Percentiles rank a stretch among this genome's conserved stretches.
Conservation (phyloP, 2,329 filamentous ascomycete genomes). For the Seiridium unicorne region DNA sequence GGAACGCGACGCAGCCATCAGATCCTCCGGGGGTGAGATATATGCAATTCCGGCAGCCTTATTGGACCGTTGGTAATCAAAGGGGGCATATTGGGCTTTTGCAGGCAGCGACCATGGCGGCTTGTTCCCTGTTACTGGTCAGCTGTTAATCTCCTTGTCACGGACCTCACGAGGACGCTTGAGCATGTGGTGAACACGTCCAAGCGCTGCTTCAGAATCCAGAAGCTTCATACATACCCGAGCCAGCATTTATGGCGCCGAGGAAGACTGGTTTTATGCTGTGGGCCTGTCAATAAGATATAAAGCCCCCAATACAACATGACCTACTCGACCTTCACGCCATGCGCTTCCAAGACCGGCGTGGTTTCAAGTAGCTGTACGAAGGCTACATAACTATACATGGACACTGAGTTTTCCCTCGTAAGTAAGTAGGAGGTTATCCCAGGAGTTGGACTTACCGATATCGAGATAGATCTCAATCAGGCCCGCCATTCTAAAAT, state of each 20-base stretch:
- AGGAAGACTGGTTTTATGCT: constrained; percentile 74
- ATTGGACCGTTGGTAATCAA: constrained; percentile 39
- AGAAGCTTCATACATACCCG: constrained; percentile 38
- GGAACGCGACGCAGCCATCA: constrained; percentile 42
- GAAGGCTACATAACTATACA: constrained; percentile 58
- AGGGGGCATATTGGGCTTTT: constrained; percentile 58
- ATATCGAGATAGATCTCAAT: constrained; percentile 69
- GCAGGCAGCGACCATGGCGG: constrained; percentile 71
- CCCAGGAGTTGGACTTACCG: constrained; percentile 40
- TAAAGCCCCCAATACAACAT: too few relatives aligned
- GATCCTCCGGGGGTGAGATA: constrained; percentile 37
- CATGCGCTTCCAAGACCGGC: constrained; percentile 52
- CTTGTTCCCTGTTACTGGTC: constrained; percentile 58
- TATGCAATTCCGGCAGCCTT: constrained; percentile 34
- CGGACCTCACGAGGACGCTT: too few relatives aligned
- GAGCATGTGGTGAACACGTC: too few relatives aligned
- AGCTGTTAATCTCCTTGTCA: background rate
- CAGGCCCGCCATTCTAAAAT: constrained; percentile 51
- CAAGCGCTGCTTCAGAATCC: too few relatives aligned
- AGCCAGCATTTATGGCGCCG: constrained; percentile 61
- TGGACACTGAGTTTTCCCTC: constrained; percentile 52
- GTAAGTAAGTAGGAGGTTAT: too few relatives aligned
- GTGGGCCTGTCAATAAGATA: background rate
- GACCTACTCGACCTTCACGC: constrained; percentile 64
- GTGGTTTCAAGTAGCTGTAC: constrained; percentile 57